Percentiles rank a stretch among this genome's conserved stretches.
phyloP scores from a whole-genome alignment of 768 basidiomycete genomes.

The Stropharia rugosoannulata region DNA sequence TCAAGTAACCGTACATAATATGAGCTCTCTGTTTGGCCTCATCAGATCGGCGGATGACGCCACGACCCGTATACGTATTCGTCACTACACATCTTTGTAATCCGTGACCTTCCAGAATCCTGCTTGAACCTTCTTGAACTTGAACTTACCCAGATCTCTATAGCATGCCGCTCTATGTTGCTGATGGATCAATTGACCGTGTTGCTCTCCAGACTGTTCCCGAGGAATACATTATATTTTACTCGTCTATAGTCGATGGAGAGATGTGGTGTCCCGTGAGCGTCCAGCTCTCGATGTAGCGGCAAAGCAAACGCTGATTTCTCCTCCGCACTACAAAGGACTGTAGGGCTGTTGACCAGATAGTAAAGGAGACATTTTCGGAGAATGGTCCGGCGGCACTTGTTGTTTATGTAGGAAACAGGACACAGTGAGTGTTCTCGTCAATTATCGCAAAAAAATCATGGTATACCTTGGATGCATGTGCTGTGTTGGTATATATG shows the following conservation, averaged over 20 bases:
- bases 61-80: neutral
- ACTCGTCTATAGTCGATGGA: constrained; percentile 62
- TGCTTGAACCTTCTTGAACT: no score
- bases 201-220: constrained; percentile 35
- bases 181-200: constrained; percentile 34
- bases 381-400: constrained; percentile 48
- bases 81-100: neutral
- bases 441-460: neutral
- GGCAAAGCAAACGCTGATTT: neutral
- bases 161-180: constrained; percentile 52
- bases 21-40: neutral
- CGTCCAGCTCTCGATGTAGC: constrained; percentile 9
- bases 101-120: neutral
- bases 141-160: neutral
- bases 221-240: constrained; percentile 68
- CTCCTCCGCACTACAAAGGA: constrained; percentile 38
- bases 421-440: constrained; percentile 46
- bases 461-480: neutral
- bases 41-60: constrained; percentile 15
- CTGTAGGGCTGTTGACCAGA: constrained; percentile 58
- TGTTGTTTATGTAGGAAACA: constrained; percentile 71
- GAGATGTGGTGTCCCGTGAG: constrained; percentile 71
- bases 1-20: neutral
- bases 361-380: constrained; percentile 52
- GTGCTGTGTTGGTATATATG: neutral